Evolutionary conservation across 2,329 filamentous ascomycete genomes (phyloP), one percentile per base, ranked within the genome.

Genomic region (Hypoxylon sp.): DNA sequence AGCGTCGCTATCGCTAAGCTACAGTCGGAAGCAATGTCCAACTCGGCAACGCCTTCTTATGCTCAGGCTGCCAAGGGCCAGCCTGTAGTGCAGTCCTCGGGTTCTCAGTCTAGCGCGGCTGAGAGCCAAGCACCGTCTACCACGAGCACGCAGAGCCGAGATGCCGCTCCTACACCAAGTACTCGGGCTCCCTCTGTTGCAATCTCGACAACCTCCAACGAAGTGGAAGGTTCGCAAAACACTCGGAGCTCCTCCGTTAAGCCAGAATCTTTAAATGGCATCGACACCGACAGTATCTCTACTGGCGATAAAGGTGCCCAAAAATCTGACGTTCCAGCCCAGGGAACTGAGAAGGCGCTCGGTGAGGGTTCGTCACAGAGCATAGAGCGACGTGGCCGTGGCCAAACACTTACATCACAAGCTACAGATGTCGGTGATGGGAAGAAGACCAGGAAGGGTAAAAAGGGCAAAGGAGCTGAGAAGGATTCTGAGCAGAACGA

Each of bases 31-130:
- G 69, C 67, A 46, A 86, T 85, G 83, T 82, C 83, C 64, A 74
- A 75, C 56, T 69, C 84, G 62, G 81, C 85, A 60, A 81, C 85
- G 27, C 97, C 97, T 74, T 97, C 94, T 58, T 98, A 98, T 77
- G 94, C 94, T 70, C 92, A 97, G 83, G 94, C 94, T 72, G 94
- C 94, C 58, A 95, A 95, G 76, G 92, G 93, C 71, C 84, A 89
- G 69, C 78, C 84, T 53, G 72, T 81, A 49, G 71, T 68, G 26
- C 70, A 74, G 58, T 59, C 72, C 21, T 59, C 65, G 46, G 60
- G 68, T 27, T 66, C 71, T 40, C 69, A 72, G 48, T 66, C 67
- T 52, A 65, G 65, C 33, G 54, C 64, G 56, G 70, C 63, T 60
- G 65, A 65, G 52, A 75, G 70, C 55, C 67, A 69, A 62, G 63